Percentiles rank a stretch among this genome's conserved stretches.
phyloP scores from a whole-genome alignment of 768 basidiomycete species.

The Cystofilobasidium capitatum region DNA sequence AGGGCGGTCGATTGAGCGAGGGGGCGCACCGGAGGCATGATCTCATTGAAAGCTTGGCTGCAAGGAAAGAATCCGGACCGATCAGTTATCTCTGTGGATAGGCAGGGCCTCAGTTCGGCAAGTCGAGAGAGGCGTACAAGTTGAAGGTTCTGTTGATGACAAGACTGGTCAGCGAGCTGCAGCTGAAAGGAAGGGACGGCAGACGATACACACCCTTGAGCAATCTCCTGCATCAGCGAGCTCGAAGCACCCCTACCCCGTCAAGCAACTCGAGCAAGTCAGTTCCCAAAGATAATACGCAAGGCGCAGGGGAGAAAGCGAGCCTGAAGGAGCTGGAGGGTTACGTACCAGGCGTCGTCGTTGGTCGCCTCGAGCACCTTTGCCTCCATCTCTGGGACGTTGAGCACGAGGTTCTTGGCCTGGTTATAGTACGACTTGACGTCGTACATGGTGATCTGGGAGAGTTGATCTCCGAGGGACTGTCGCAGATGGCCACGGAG shows the following conservation, averaged over 20 bases:
- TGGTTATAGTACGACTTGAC: constrained; percentile 91
- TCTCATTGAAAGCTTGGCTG: constrained; percentile 97
- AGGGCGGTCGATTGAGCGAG: constrained; percentile 39
- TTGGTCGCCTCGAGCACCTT: constrained; percentile 96
- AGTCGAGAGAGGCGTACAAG: constrained; percentile 53
- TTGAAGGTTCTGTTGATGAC: constrained; percentile 74
- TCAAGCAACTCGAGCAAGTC: background rate
- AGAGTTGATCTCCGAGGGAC: constrained; percentile 24
- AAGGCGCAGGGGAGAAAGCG: background rate
- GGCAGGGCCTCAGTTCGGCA: background rate
- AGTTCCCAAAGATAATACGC: background rate
- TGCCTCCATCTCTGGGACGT: constrained; percentile 92
- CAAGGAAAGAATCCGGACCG: background rate
- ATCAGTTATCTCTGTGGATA: background rate
- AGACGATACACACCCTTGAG: constrained; percentile 64
- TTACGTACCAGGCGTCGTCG: constrained; percentile 90
- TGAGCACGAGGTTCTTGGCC: constrained; percentile 52
- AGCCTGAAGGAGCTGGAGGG: background rate
- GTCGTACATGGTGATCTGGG: constrained; percentile 56
- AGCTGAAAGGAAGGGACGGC: background rate
- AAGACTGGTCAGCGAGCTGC: background rate
- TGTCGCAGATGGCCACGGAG: background rate
- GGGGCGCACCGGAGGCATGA: constrained; percentile 75
- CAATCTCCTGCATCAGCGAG: constrained; percentile 96
- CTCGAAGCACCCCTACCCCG: constrained; percentile 93